These are phyloP conservation scores for Xylaria sp. DNA, from an alignment of 2,329 filamentous ascomycete genomes.

Conservation along the genomic window DNA sequence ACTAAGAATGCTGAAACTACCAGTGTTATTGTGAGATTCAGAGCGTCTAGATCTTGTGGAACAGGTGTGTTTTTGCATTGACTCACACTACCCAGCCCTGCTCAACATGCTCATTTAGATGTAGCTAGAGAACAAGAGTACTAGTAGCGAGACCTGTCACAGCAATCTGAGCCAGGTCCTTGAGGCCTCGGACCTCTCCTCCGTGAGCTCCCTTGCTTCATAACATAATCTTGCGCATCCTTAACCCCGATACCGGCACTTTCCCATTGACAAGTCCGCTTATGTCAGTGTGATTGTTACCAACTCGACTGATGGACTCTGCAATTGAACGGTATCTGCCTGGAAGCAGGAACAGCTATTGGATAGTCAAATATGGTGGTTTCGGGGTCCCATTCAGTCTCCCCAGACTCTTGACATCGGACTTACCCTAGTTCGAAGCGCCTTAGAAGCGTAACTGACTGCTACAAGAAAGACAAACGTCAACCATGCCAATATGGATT, in stretches of 20 bases:
- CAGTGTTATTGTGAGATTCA: background rate
- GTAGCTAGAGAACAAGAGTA: constrained; percentile 2
- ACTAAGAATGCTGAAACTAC: background rate
- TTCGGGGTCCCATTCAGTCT: background rate
- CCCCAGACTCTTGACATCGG: background rate
- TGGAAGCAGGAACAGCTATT: background rate
- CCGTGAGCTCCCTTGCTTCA: constrained; percentile 1
- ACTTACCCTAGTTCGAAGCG: too few relatives aligned
- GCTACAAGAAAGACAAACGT: too few relatives aligned
- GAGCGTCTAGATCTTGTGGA: background rate
- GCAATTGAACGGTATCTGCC: background rate
- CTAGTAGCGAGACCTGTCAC: constrained; percentile 19
- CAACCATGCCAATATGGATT: too few relatives aligned
- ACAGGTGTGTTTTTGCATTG: background rate
- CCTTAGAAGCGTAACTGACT: too few relatives aligned
- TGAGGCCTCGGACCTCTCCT: constrained; percentile 6
- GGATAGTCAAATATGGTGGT: background rate
- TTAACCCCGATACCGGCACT: background rate
- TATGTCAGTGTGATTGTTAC: background rate
- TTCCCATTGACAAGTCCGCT: background rate
- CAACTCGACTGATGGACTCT: background rate
- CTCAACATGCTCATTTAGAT: background rate
- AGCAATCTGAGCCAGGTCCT: constrained; percentile 16
- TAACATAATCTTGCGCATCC: background rate
- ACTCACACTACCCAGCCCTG: background rate